These are phyloP conservation scores for Pachysandra terminalis DNA, from an alignment of 164 flowering plant species.

Conservation along the genomic window DNA sequence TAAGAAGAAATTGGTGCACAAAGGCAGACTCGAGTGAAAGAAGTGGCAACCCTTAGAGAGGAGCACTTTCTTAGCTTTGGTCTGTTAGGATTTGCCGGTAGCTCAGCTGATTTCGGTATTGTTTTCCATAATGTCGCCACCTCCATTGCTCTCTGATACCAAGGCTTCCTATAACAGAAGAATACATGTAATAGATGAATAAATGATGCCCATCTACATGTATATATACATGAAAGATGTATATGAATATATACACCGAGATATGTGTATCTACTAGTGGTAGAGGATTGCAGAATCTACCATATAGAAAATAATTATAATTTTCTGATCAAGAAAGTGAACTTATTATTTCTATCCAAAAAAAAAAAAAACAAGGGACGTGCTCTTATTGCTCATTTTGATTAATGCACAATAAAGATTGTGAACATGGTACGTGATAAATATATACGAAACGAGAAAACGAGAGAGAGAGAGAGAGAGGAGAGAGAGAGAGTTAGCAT, in stretches of 20 bases:
- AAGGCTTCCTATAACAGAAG: constrained; percentile 55
- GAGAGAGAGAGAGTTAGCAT: constrained; percentile 7
- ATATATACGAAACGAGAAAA: not conserved
- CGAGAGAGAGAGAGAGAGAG: constrained; percentile 12
- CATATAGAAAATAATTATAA: not conserved
- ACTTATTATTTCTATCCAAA: not conserved
- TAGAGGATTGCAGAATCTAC: no score
- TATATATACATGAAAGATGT: not conserved
- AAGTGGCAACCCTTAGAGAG: constrained; percentile 71
- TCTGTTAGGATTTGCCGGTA: constrained; percentile 22
- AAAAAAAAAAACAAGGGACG: not conserved
- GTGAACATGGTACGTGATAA: not conserved
- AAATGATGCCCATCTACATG: not conserved
- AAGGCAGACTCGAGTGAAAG: constrained; percentile 80
- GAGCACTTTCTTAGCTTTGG: constrained; percentile 61
- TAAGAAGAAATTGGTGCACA: constrained; percentile 91
- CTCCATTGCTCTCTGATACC: constrained; percentile 89
- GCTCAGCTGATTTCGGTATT: constrained; percentile 33
- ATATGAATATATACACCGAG: not conserved
- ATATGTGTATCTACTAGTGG: no score
- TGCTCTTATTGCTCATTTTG: no score
- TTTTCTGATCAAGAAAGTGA: not conserved
- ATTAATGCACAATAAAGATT: no score
- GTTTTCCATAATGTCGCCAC: constrained; percentile 60
- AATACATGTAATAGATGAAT: not conserved